Base-by-base conservation (phyloP, 129 eudicot species). In the Artemisia annua region DNA sequence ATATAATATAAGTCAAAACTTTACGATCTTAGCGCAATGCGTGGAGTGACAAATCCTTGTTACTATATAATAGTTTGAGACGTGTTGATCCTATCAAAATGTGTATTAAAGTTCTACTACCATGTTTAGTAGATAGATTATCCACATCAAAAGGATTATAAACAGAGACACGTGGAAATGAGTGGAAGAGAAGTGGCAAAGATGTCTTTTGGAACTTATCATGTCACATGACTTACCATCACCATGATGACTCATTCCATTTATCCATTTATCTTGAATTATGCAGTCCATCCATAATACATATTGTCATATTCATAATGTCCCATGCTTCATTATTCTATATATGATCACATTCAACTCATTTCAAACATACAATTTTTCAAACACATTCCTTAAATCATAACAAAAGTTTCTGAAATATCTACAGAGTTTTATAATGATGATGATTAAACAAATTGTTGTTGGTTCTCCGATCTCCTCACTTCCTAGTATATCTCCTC, bases 391-490 rank as follows among this genome's bases (percentile, higher is more conserved):
- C 69, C 30, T 56, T 46, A 26, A 56, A 17, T 58, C 65, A 74
- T 55, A 73, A 43, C 11, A 71, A 39, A 43, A 56, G 43, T 18
- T 44, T 39, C 57, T 56, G 3, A 56, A 1, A 55, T 5, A 66
- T 1, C 5, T 22, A 3, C 0, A 15, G 15, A 17, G 3, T 28
- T 11, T 28, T 61, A 59, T 28, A 13, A 14, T 51, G 64, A 69
- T 35, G 57, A 77, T 51, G 57, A 60, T 56, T 69, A 50, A 19
- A 19, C 82, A 43, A 48, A 30, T 46, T 63, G 66, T 69, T 61
- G 75, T 78, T 78, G 65, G 35, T 53, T 71, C 82, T 26, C 54
- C 52, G 15, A 63, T 78, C 64, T 52, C 76, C 30, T 26, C 76
- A 12, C 0, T 51, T 63, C 70, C 81, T 69, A 54, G 15, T 68